Evolutionary conservation across 1,139 yeast species (phyloP).

Genomic region (Taiozyma onychis): DNA sequence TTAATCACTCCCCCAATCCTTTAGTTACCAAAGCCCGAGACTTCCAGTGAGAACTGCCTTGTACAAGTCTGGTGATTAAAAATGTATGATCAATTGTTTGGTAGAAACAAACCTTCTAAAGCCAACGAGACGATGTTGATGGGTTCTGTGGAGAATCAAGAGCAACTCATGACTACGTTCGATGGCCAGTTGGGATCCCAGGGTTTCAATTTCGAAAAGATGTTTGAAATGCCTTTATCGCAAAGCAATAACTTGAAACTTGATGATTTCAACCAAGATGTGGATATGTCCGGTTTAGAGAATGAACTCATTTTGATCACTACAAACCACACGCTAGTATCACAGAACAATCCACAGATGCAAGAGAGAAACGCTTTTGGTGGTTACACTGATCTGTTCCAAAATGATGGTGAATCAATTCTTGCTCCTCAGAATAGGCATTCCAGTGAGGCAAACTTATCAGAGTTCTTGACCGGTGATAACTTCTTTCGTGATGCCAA

Average conservation of each 20-base stretch:
- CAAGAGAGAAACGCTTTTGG: neutral
- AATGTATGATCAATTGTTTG: neutral
- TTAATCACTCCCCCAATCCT: neutral
- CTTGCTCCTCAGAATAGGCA: neutral
- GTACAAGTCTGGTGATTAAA: neutral
- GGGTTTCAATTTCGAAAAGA: conserved; percentile 2
- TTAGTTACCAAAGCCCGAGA: neutral
- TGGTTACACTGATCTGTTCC: neutral
- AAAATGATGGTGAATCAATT: neutral
- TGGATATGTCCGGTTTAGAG: neutral
- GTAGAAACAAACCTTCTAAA: neutral
- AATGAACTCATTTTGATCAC: conserved; percentile 4
- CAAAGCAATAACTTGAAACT: neutral
- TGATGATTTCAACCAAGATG: neutral
- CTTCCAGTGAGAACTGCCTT: neutral
- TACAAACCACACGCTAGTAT: conserved; percentile 9
- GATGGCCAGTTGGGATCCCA: neutral
- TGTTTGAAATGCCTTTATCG: conserved; percentile 3
- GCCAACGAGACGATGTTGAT: neutral
- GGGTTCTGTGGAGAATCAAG: neutral
- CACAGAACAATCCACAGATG: neutral
- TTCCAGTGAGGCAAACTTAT: neutral
- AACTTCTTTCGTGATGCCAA: conserved; percentile 11
- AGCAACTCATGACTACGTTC: neutral
- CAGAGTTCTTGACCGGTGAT: conserved; percentile 4